A percentile compares a stretch with the other conserved stretches of the same genome.
Evolutionary conservation across 441 rosid species (phyloP).

Genomic region (Melastoma candidum): DNA sequence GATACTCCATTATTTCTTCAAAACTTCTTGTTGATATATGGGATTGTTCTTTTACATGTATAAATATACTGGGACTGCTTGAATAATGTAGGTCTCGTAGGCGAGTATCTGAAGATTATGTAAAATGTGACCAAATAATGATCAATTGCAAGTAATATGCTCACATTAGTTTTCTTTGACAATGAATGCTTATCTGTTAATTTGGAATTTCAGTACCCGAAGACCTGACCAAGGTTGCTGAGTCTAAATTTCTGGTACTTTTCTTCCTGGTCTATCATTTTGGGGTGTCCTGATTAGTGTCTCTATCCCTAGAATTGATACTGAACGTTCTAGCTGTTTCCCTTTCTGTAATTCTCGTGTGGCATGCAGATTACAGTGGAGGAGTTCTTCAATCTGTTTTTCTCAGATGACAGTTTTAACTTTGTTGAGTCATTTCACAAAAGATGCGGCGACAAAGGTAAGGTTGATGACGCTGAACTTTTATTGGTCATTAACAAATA

Average conservation of each 20-base stretch:
- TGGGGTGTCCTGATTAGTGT: background rate
- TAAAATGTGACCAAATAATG: no score
- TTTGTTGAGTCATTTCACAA: constrained; percentile 73
- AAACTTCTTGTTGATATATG: no score
- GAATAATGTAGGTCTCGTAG: no score
- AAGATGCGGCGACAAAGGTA: constrained; percentile 90
- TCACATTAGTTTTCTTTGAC: no score
- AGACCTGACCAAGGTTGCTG: constrained; percentile 59
- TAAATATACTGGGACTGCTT: no score
- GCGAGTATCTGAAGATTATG: no score
- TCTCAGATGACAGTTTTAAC: constrained; percentile 51
- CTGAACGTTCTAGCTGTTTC: constrained; percentile 7
- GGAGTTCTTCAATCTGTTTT: constrained; percentile 63
- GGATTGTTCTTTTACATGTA: no score
- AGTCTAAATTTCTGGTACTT: constrained; percentile 64
- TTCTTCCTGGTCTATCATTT: constrained; percentile 12
- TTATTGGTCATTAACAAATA: background rate
- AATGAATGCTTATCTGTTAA: no score
- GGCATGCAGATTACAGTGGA: constrained; percentile 65
- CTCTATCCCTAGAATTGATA: background rate
- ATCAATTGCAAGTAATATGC: no score
- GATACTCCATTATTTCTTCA: no score
- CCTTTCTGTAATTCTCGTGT: background rate
- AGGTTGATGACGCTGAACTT: no score
- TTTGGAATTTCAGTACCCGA: constrained; percentile 53